Percentiles rank a stretch among this genome's conserved stretches.
phyloP scores from a whole-genome alignment of 139 green algal genomes.

The Mesostigma viride region DNA sequence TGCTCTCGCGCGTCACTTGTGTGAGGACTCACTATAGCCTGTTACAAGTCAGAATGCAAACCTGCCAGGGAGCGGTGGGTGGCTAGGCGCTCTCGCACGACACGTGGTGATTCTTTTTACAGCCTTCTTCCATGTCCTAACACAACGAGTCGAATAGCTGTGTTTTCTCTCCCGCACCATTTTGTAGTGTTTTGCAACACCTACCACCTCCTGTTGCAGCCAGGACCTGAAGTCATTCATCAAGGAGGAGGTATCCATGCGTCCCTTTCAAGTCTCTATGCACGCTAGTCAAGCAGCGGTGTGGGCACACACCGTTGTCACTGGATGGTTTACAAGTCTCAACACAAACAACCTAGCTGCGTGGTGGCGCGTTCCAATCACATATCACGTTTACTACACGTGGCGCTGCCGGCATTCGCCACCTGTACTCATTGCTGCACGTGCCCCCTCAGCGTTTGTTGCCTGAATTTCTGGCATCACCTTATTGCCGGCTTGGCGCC shows the following conservation, averaged over 20 bases:
- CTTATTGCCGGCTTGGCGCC: neutral
- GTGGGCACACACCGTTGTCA: too few species aligned
- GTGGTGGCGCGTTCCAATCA: too few species aligned
- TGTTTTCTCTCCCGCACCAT: too few species aligned
- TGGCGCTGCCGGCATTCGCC: neutral
- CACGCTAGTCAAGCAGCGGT: too few species aligned
- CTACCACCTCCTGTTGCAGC: too few species aligned
- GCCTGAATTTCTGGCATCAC: neutral
- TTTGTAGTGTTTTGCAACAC: too few species aligned
- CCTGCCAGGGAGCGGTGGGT: neutral
- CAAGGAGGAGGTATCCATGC: too few species aligned
- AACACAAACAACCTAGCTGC: too few species aligned
- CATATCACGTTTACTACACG: too few species aligned
- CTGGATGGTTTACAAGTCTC: too few species aligned
- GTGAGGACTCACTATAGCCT: neutral
- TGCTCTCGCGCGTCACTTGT: slow-evolving; percentile 33
- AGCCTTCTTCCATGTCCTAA: neutral
- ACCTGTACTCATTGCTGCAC: neutral
- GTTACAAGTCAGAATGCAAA: neutral
- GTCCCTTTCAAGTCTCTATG: too few species aligned
- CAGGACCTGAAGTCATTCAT: too few species aligned
- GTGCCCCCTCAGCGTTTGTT: neutral
- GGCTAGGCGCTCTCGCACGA: neutral
- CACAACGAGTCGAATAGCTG: neutral
- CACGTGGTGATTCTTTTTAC: neutral